Conservation (phyloP, 2,329 filamentous ascomycete genomes). For the Monosporascus sp. region DNA sequence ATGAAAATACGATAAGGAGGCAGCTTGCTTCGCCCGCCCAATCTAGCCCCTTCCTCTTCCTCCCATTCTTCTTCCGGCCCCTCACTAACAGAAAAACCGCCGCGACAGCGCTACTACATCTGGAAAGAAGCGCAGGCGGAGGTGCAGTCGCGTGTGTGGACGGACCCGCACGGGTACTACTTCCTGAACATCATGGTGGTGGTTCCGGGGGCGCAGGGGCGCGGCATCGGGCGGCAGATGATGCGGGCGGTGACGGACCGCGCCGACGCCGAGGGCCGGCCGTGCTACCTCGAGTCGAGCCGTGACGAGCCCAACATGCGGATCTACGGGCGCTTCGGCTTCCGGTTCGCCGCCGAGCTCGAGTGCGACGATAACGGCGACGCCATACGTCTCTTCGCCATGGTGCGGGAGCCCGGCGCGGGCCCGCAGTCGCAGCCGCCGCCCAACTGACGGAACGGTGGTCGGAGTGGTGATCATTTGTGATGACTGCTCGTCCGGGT, state of each 20-base stretch:
- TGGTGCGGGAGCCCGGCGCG: constrained; percentile 37
- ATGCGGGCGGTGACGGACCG: constrained; percentile 57
- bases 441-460: not conserved
- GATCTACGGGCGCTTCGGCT: constrained; percentile 68
- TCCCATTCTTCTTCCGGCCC: not conserved
- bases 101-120: constrained; percentile 57
- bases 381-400: constrained; percentile 45
- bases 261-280: constrained; percentile 59
- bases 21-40: not conserved
- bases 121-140: constrained; percentile 64
- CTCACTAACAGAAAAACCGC: not conserved
- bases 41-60: not conserved
- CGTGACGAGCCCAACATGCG: constrained; percentile 62
- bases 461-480: too few relatives aligned
- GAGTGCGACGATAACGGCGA: constrained; percentile 54
- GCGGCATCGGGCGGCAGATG: constrained; percentile 59
- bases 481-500: too few relatives aligned
- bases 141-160: constrained; percentile 60
- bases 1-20: too few relatives aligned
- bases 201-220: constrained; percentile 57
- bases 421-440: constrained; percentile 9
- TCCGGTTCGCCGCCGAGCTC: constrained; percentile 59
- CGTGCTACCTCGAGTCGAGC: constrained; percentile 67
- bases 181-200: constrained; percentile 75
- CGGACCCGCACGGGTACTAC: constrained; percentile 62